Evolutionary conservation across 306 rosid genomes (phyloP).

Genomic region (Datisca glomerata): DNA sequence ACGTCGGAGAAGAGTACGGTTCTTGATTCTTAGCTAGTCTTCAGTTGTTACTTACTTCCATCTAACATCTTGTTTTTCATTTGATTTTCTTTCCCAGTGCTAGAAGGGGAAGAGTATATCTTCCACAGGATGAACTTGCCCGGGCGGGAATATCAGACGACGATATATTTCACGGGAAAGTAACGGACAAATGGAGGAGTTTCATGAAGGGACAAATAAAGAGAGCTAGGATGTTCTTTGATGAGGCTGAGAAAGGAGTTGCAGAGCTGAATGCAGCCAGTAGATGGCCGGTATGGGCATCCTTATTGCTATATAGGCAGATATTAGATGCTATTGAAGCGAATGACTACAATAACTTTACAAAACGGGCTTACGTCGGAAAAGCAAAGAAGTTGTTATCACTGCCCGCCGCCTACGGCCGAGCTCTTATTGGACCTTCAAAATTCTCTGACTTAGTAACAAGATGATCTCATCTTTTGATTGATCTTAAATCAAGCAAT

Average conservation of each 20-base stretch:
- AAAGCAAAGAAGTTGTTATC: constrained; percentile 58
- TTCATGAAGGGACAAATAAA: constrained; percentile 86
- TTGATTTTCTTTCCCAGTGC: constrained; percentile 35
- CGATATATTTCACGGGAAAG: constrained; percentile 56
- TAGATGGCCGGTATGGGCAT: constrained; percentile 94
- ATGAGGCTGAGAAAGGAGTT: constrained; percentile 87
- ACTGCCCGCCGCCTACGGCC: constrained; percentile 66
- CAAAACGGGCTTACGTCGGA: constrained; percentile 75
- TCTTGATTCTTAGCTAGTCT: not conserved
- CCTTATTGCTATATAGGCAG: constrained; percentile 65
- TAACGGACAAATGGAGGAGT: constrained; percentile 75
- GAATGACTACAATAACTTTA: constrained; percentile 85
- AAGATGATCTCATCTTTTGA: constrained; percentile 7
- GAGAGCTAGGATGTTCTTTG: constrained; percentile 85
- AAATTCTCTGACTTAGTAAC: constrained; percentile 28
- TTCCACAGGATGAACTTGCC: constrained; percentile 87
- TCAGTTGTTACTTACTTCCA: not conserved
- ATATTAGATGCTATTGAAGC: constrained; percentile 91
- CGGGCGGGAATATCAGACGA: constrained; percentile 77
- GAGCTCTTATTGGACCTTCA: constrained; percentile 42
- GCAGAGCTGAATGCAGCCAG: constrained; percentile 66
- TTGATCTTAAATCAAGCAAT: too few relatives aligned
- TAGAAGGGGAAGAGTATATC: constrained; percentile 88
- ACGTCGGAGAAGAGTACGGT: constrained; percentile 96
- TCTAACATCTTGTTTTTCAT: not conserved